Base-by-base conservation (phyloP, 805 yeast genomes). In the Gaillardinia entomophila region DNA sequence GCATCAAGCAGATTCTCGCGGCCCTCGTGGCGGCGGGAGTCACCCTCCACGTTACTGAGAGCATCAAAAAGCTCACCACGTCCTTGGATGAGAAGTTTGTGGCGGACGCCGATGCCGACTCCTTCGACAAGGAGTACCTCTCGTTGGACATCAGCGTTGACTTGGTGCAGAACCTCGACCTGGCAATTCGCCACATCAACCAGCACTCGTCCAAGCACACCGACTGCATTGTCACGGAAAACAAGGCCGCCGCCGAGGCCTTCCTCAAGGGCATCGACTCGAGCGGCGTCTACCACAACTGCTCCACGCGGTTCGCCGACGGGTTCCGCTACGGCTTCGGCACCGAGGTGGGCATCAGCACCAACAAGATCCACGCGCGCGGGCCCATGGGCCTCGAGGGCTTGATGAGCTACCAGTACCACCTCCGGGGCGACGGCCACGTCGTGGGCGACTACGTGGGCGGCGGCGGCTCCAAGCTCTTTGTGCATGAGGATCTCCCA, bases 331-430 rank as follows among this genome's bases (percentile, higher is more conserved):
- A 90, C 53, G 99, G 99, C 0, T 92, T 94, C 55, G 99, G 99
- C 33, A 82, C 99, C 4, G 99, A 92, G 59, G 98, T 92, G 12
- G 99, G 99, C 23, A 90, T 92, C 38, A 82, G 95, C 30, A 92
- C 98, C 28, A 89, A 90, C 54, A 92, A 92, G 58, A 87, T 92
- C 41, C 99, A 92, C 55, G 96, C 98, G 7, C 75, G 99, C 50
- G 99, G 99, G 2, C 99, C 98, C 12, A 97, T 92, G 22, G 99
- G 99, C 2, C 70, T 92, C 20, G 99, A 92, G 54, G 99, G 99
- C 2, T 70, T 92, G 44, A 95, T 90, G 55, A 85, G 94, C 47
- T 92, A 92, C 59, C 97, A 92, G 60, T 92, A 92, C 56, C 92
- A 87, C 55, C 63, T 92, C 40, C 75, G 83, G 59, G 99, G 99